Conservation (phyloP, 2,329 filamentous ascomycete genomes). For the Fusarium camptoceras region DNA sequence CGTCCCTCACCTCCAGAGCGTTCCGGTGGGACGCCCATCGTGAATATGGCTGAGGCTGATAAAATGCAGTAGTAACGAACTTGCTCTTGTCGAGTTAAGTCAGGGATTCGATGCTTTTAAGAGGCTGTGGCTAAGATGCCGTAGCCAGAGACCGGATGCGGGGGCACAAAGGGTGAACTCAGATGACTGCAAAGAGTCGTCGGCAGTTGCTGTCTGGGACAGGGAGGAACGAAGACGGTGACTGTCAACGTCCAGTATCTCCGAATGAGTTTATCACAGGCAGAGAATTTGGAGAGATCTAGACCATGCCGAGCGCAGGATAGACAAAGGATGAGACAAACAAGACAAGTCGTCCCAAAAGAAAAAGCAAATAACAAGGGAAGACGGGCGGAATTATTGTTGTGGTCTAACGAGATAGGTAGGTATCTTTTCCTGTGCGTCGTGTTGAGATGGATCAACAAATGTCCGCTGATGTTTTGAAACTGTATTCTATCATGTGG, state of each 20-base stretch:
- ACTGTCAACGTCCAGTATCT: slow-evolving; percentile 18
- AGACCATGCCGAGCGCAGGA: slow-evolving; percentile 1
- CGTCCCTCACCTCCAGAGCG: slow-evolving; percentile 7
- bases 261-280: slow-evolving; percentile 22
- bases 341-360: not conserved
- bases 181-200: slow-evolving; percentile 4
- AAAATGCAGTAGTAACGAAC: slow-evolving; percentile 5
- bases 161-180: slow-evolving; percentile 13
- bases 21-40: slow-evolving; percentile 32
- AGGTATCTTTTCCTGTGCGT: not conserved
- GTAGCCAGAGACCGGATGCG: slow-evolving; percentile 28
- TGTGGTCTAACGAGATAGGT: not conserved
- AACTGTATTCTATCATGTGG: slow-evolving; percentile 41
- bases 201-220: slow-evolving; percentile 10
- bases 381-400: not conserved
- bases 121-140: slow-evolving; percentile 8
- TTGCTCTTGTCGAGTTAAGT: slow-evolving; percentile 16
- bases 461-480: slow-evolving; percentile 15
- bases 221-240: slow-evolving; percentile 13
- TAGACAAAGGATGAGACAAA: slow-evolving; percentile 4
- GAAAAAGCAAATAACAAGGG: slow-evolving; percentile 10
- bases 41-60: slow-evolving; percentile 5
- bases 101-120: slow-evolving; percentile 20
- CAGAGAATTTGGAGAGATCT: not conserved
- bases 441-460: slow-evolving; percentile 24